Conservation (phyloP, 371 early-diverging fungal species). For the Mortierella sp. region DNA sequence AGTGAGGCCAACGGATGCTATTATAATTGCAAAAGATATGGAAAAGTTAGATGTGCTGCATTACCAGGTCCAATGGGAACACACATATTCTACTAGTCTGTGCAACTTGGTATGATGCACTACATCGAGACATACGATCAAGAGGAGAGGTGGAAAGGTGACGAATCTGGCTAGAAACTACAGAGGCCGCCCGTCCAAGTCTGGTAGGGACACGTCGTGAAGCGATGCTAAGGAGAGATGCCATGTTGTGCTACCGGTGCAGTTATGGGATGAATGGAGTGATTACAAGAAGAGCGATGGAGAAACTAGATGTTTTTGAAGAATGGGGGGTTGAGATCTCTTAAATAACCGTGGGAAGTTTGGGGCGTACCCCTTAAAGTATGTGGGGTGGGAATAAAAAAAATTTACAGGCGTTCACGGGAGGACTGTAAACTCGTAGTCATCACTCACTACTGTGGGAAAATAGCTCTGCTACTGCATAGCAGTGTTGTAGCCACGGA, state of each 20-base stretch:
- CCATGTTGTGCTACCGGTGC: constrained; percentile 12
- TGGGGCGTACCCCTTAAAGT: background rate
- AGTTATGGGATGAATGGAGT: constrained; percentile 19
- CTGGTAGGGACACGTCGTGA: constrained; percentile 30
- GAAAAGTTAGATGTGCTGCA: background rate
- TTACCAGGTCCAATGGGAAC: background rate
- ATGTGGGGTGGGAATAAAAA: background rate
- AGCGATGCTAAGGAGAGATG: constrained; percentile 31
- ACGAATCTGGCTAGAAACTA: constrained; percentile 39
- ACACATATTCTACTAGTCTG: background rate
- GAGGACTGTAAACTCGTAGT: too few relatives aligned
- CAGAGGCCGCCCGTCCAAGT: constrained; percentile 22
- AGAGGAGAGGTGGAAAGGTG: constrained; percentile 41
- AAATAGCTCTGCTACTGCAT: too few relatives aligned
- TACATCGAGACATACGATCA: constrained; percentile 38
- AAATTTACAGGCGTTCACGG: too few relatives aligned
- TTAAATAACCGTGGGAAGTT: background rate
- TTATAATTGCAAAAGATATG: background rate
- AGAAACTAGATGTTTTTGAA: background rate
- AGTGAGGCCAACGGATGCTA: constrained; percentile 46
- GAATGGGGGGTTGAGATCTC: too few relatives aligned
- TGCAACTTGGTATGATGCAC: background rate
- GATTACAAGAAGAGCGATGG: constrained; percentile 8
- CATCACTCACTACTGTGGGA: too few relatives aligned
- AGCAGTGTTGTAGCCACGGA: too few relatives aligned